phyloP scores from a whole-genome alignment of 2,329 filamentous ascomycete species.

The Pseudogymnoascus sp. region DNA sequence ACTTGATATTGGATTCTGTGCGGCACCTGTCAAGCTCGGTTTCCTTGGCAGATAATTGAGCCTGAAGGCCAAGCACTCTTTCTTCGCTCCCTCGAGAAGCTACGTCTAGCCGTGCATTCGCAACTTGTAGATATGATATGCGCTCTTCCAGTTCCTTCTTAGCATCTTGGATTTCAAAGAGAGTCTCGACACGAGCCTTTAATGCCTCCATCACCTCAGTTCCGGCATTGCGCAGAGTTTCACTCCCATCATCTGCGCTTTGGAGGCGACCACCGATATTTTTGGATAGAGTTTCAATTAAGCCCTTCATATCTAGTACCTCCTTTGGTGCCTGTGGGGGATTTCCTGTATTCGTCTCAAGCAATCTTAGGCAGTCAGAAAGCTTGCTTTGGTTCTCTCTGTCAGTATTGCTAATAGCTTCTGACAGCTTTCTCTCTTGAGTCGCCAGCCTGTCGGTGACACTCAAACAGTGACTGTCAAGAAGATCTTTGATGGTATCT shows the following conservation, averaged over 20 bases:
- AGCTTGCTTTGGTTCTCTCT: neutral
- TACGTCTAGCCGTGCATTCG: neutral
- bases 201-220: conserved; percentile 1
- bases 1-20: neutral
- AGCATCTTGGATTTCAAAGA: neutral
- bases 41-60: neutral
- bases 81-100: neutral
- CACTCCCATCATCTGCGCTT: neutral
- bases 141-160: neutral
- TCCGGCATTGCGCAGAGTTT: neutral
- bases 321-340: neutral
- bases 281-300: neutral
- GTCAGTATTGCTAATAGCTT: neutral
- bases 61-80: neutral
- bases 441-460: neutral
- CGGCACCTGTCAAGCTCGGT: neutral
- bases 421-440: neutral
- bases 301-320: neutral
- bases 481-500: neutral
- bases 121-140: neutral
- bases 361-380: neutral
- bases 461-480: neutral
- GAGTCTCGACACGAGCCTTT: neutral
- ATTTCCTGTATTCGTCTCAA: neutral
- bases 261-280: neutral